Conservation (phyloP, 2,329 filamentous ascomycete genomes). For the Neonectria hederae region DNA sequence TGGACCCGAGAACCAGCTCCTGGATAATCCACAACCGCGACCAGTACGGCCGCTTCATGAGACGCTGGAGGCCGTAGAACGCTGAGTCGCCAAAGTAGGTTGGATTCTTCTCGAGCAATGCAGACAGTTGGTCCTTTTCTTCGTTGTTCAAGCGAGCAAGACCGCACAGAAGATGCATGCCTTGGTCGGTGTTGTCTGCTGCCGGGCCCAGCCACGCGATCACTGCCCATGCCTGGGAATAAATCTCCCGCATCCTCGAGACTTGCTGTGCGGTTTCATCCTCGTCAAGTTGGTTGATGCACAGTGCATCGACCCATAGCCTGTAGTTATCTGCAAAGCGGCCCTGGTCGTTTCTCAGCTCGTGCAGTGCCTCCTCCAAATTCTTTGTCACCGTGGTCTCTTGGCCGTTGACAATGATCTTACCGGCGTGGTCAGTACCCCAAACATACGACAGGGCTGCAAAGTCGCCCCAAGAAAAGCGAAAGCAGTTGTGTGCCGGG, state of each 20-base stretch:
- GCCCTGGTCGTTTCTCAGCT: slow-evolving; percentile 2
- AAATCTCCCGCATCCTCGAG: slow-evolving; percentile 20
- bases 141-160: slow-evolving; percentile 20
- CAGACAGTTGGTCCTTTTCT: slow-evolving; percentile 10
- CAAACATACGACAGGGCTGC: slow-evolving; percentile 19
- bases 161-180: slow-evolving; percentile 10
- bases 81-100: slow-evolving; percentile 13
- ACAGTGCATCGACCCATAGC: slow-evolving; percentile 23
- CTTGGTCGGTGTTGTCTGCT: slow-evolving; percentile 16
- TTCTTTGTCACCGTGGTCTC: slow-evolving; percentile 22
- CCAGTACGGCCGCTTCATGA: slow-evolving; percentile 24
- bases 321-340: slow-evolving; percentile 15
- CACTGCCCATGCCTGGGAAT: slow-evolving; percentile 19
- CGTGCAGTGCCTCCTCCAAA: slow-evolving; percentile 16
- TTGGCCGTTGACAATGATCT: slow-evolving; percentile 15
- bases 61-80: slow-evolving; percentile 19
- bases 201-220: slow-evolving; percentile 22
- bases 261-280: slow-evolving; percentile 19
- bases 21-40: slow-evolving; percentile 26
- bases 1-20: slow-evolving; percentile 24
- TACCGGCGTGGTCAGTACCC: slow-evolving; percentile 17
- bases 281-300: slow-evolving; percentile 21
- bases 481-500: slow-evolving; percentile 4
- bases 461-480: slow-evolving; percentile 21
- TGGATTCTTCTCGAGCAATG: slow-evolving; percentile 5